Percentiles rank a stretch among this genome's conserved stretches.
These are phyloP conservation scores for Plasmodium gonderi DNA, from an alignment of 169 alveolate genomes.

Conservation along the genomic window DNA sequence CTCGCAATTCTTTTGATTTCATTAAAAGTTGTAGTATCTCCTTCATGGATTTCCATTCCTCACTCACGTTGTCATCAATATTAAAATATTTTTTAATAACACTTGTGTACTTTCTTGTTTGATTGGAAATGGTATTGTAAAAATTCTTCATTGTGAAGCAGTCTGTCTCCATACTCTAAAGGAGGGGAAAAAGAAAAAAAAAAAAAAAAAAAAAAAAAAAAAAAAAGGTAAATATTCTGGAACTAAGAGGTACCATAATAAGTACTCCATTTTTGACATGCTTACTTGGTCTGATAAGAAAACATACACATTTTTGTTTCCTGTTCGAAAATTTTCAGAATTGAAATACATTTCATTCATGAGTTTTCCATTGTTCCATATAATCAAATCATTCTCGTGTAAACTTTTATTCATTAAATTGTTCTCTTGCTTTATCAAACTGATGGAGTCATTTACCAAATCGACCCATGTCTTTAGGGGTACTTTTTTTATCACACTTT, in stretches of 20 bases:
- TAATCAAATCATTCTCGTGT: conserved; percentile 17
- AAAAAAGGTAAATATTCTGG: not conserved
- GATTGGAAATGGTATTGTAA: not conserved
- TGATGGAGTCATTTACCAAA: conserved; percentile 13
- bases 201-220: not conserved
- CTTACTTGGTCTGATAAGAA: conserved; percentile 11
- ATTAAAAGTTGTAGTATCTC: conserved; percentile 6
- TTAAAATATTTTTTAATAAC: not conserved
- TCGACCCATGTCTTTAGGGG: conserved; percentile 2
- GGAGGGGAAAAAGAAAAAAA: not conserved
- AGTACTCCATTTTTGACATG: not conserved
- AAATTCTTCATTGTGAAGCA: conserved; percentile 20
- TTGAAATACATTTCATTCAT: conserved; percentile 21
- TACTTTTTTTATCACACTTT: not conserved
- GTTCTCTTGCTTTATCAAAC: conserved; percentile 11
- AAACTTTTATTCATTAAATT: not conserved
- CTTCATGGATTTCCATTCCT: conserved; percentile 13
- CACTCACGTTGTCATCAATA: not conserved
- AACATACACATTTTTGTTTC: not conserved
- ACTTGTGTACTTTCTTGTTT: conserved; percentile 1
- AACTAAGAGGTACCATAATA: not conserved
- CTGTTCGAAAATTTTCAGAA: not conserved
- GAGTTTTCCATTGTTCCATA: conserved; percentile 28
- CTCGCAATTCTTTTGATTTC: conserved; percentile 20
- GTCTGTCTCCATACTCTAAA: not conserved